A percentile compares a stretch with the other conserved stretches of the same genome.
These are phyloP conservation scores for Patellaria atrata DNA, from an alignment of 495 filamentous ascomycete genomes.

Conservation along the genomic window DNA sequence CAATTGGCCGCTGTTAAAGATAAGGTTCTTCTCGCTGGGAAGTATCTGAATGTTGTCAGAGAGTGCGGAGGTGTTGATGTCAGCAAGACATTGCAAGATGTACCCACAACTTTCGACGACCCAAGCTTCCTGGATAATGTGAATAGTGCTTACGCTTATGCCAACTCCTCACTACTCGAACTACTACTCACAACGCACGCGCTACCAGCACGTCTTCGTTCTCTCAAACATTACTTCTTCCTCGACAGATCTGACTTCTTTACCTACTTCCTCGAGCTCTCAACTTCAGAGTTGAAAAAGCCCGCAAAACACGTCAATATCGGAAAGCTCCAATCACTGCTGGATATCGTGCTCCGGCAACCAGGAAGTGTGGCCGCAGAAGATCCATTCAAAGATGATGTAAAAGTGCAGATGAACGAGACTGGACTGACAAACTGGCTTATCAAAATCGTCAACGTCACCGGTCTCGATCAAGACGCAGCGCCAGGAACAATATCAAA, in stretches of 20 bases:
- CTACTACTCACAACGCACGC: slow-evolving; percentile 86
- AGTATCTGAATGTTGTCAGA: slow-evolving; percentile 93
- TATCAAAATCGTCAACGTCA: slow-evolving; percentile 90
- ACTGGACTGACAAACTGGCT: slow-evolving; percentile 80
- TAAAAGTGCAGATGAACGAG: slow-evolving; percentile 95
- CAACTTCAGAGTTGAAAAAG: slow-evolving; percentile 74
- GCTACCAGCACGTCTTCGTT: slow-evolving; percentile 69
- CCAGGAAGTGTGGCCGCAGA: slow-evolving; percentile 86
- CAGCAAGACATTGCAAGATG: slow-evolving; percentile 74
- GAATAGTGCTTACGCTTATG: slow-evolving; percentile 84
- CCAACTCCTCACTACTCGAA: slow-evolving; percentile 84
- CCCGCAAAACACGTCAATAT: slow-evolving; percentile 78
- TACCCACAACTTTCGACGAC: slow-evolving; percentile 86
- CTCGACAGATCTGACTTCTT: slow-evolving; percentile 96
- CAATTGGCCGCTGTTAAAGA: slow-evolving; percentile 86
- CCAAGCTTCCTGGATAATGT: slow-evolving; percentile 72
- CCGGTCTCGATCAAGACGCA: slow-evolving; percentile 77
- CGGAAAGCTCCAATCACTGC: slow-evolving; percentile 79
- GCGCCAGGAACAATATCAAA: slow-evolving; percentile 34
- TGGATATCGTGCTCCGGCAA: slow-evolving; percentile 88
- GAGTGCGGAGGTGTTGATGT: slow-evolving; percentile 95
- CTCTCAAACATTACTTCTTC: slow-evolving; percentile 98
- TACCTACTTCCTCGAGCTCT: slow-evolving; percentile 88
- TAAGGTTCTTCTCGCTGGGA: slow-evolving; percentile 86
- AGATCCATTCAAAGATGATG: slow-evolving; percentile 95